Evolutionary conservation across 208 protist species (phyloP).

Genomic region (Crithidia sp.): DNA sequence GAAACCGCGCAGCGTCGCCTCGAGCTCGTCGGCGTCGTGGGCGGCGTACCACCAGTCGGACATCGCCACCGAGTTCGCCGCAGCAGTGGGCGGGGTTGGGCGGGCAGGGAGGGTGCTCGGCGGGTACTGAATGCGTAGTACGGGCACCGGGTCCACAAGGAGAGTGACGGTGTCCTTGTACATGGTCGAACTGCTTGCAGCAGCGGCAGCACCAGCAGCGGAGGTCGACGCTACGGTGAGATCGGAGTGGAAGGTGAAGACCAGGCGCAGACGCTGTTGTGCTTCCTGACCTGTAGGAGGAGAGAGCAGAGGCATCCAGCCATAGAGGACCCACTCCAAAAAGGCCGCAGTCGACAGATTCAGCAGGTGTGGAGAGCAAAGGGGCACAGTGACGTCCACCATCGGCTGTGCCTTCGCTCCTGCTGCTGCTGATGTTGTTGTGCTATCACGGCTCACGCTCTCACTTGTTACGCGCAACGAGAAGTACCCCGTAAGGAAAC

Average conservation of each 20-base stretch:
- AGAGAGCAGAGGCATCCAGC: constrained; percentile 18
- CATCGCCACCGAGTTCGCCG: not conserved
- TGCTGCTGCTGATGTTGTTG: not conserved
- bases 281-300: not conserved
- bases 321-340: constrained; percentile 67
- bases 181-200: not conserved
- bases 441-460: not conserved
- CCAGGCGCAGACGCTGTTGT: constrained; percentile 22
- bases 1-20: constrained; percentile 7
- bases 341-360: constrained; percentile 69
- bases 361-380: constrained; percentile 49
- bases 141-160: constrained; percentile 22
- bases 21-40: constrained; percentile 20
- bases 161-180: constrained; percentile 37
- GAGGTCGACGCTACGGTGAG: not conserved
- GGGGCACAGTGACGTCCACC: constrained; percentile 7
- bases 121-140: constrained; percentile 39
- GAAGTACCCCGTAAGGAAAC: constrained; percentile 20
- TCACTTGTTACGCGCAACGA: constrained; percentile 20
- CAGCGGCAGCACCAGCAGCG: constrained; percentile 10
- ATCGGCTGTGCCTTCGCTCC: not conserved
- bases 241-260: constrained; percentile 21
- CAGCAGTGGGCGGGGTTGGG: not conserved
- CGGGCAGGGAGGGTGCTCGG: not conserved
- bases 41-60: constrained; percentile 15